Evolutionary conservation across 441 rosid genomes (phyloP), one percentile per base, ranked within the genome.

Genomic region (California macrophylla): DNA sequence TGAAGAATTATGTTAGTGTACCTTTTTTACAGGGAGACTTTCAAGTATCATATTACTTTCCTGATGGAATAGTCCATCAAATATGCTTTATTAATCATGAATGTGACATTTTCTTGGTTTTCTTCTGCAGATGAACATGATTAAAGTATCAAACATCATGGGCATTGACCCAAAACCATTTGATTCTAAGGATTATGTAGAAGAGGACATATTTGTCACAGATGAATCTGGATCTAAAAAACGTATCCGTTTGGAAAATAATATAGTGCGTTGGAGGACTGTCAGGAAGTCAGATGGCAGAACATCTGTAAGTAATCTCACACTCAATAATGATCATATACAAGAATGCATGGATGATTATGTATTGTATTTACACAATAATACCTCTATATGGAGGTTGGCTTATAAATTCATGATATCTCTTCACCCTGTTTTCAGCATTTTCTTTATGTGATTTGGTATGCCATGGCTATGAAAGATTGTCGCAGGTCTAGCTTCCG

Each of bases 61-160:
- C 24, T 52, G 12, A 20, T 20, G 12, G 61, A 18, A 0, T 6
- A 13, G 2, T 47, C 10, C 20, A 16, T 20, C 24, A 18, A 20
- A 52, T 18, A 18, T 52, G 25, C 64, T 60, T 60, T 16, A 60
- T 20, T 24, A 60, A 60, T 58, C 21, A 21, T 60, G 16, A 23
- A 23, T 24, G 32, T 60, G 32, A 16, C 16, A 60, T 28, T 25
- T 56, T 67, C 66, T 30, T 71, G 74, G 67, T 66, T 21, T 69
- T 15, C 18, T 73, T 77, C 70, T 72, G 82, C 92, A 94, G 98
- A 87, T 92, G 98, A 86, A 87, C 77, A 79, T 90, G 86, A 86
- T 94, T 69, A 94, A 84, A 84, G 94, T 92, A 77, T 94, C 98
- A 40, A 94, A 94, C 72, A 94, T 94, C 65, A 94, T 94, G 98